These are phyloP conservation scores for Sugiyamaella japonica DNA, from an alignment of 1,139 yeast genomes.

Conservation along the genomic window DNA sequence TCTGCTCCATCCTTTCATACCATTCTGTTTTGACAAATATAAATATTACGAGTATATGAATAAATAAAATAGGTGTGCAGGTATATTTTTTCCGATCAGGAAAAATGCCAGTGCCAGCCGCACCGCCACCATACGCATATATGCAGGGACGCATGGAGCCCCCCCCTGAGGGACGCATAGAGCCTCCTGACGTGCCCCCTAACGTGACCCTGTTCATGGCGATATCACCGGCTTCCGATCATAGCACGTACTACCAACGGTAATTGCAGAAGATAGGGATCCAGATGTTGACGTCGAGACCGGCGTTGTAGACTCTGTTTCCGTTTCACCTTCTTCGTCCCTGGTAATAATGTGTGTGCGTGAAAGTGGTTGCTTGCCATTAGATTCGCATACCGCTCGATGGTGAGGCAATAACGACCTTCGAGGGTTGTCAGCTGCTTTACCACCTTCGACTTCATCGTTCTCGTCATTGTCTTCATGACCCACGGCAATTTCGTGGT, in stretches of 20 bases:
- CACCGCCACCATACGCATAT: constrained; percentile 4
- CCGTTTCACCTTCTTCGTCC: constrained; percentile 7
- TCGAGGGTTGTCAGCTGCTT: background rate
- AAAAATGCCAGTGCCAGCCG: constrained; percentile 10
- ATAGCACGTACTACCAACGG: constrained; percentile 1
- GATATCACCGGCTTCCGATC: background rate
- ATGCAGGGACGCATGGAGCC: constrained; percentile 2
- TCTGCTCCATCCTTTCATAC: background rate
- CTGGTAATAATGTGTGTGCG: background rate
- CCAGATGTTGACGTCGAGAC: constrained; percentile 2
- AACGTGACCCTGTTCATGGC: background rate
- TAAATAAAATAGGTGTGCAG: background rate
- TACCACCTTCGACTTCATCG: background rate
- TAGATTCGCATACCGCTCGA: background rate
- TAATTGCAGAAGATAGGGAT: constrained; percentile 2
- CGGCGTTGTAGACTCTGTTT: background rate
- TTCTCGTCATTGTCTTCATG: background rate
- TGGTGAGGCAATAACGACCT: background rate
- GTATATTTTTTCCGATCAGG: constrained; percentile 5
- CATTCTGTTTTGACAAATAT: background rate
- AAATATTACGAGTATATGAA: background rate
- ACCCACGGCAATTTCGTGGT: background rate
- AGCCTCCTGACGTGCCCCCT: too few species aligned
- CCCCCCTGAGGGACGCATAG: too few species aligned
- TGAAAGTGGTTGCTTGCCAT: background rate